These are phyloP conservation scores for Dendrobium nobile DNA, from an alignment of 106 monocot species.

Conservation along the genomic window DNA sequence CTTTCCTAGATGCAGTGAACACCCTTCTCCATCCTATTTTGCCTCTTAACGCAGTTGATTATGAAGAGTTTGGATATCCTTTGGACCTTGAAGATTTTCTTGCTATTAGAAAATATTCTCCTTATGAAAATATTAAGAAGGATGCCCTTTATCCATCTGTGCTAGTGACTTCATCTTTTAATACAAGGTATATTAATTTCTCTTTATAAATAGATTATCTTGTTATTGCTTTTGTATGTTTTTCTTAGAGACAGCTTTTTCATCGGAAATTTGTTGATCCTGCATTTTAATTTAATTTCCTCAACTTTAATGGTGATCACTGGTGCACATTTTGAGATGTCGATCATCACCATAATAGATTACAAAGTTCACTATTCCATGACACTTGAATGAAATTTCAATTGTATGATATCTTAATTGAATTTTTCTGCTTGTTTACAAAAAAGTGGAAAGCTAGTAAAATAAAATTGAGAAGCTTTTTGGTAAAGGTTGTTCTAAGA, in stretches of 20 bases:
- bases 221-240: conserved; percentile 5
- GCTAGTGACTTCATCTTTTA: conserved; percentile 80
- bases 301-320: neutral
- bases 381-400: neutral
- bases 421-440: neutral
- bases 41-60: conserved; percentile 68
- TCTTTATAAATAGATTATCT: neutral
- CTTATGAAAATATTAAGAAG: conserved; percentile 94
- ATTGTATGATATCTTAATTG: neutral
- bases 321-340: neutral
- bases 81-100: conserved; percentile 72
- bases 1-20: conserved; percentile 80
- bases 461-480: neutral
- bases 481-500: neutral
- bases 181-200: conserved; percentile 53
- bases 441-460: neutral
- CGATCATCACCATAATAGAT: neutral
- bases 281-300: neutral
- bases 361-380: neutral
- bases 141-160: conserved; percentile 74
- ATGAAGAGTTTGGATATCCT: conserved; percentile 94
- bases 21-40: conserved; percentile 81
- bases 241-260: neutral
- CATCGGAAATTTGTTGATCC: neutral
- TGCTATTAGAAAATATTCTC: conserved; percentile 71